Base-by-base conservation (phyloP, 2,329 filamentous ascomycete genomes). In the Trichoderma endophyticum region DNA sequence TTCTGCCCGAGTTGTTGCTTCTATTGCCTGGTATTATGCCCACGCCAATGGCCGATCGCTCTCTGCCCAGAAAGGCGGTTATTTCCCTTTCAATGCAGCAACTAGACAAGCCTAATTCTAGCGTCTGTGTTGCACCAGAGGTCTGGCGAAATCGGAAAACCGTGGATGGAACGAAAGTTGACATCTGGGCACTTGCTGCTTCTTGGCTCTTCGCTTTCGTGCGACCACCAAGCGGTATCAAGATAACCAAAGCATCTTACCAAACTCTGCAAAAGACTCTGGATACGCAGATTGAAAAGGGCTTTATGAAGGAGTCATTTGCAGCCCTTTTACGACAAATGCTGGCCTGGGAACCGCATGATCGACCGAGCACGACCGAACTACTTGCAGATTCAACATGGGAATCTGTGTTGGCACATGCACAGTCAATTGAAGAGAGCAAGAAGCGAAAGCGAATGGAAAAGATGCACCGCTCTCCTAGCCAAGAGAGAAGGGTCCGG, bases 191-290 rank as follows among this genome's bases (percentile, higher is more conserved):
- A 12, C 65, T 68, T 11, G 65, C 24, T 48, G 65, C 65, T 14
- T 68, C 65, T 8, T 68, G 65, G 65, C 65, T 68, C 15, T 48
- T 32, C 18, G 65, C 65, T 24, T 68, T 60, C n/a, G 24, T 60
- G 12, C 18, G 26, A 9, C 51, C 36, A 12, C 65, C 65, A 15
- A 48, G 26, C 4, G 28, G 18, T 18, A 39, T 43, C 24, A 60
- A 18, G 21, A 59, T 68, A 4, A 48, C 15, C 32, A 15, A 30
- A 15, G 18, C 43, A 3, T 43, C 32, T 7, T 60, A 68, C 12
- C 18, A 21, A 6, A 18, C 15, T 12, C 30, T 67, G 15, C 48
- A 57, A 5, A 67, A 57, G 21, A 67, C 48, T 15, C 14, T 67
- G 9, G 64, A 67, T 67, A n/a, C 14, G 8, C 48, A 67, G 21